A percentile compares a stretch with the other conserved stretches of the same genome.
Evolutionary conservation across 2,329 filamentous ascomycete genomes (phyloP).

Genomic region (Leptographium radiaticola): DNA sequence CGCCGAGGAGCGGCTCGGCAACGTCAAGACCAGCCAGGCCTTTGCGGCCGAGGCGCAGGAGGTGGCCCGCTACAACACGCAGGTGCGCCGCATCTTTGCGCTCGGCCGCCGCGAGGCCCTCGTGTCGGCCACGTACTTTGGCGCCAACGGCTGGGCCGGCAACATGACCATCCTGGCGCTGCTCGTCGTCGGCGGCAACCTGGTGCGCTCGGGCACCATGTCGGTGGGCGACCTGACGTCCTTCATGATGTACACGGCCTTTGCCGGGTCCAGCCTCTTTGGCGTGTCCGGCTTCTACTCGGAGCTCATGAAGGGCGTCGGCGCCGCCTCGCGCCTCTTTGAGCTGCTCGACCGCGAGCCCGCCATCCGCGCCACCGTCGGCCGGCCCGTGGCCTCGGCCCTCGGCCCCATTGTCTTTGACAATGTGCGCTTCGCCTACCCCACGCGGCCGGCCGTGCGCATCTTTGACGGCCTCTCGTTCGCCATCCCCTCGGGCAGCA

Average conservation of each 20-base stretch:
- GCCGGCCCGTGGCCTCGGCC: constrained; percentile 65
- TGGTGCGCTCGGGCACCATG: constrained; percentile 78
- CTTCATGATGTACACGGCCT: constrained; percentile 97
- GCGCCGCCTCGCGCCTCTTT: constrained; percentile 89
- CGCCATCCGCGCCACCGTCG: constrained; percentile 76
- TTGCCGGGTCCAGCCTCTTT: constrained; percentile 73
- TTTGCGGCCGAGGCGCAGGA: constrained; percentile 91
- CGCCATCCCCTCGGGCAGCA: constrained; percentile 81
- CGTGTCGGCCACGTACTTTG: constrained; percentile 83
- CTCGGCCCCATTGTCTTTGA: constrained; percentile 81
- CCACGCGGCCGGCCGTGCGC: constrained; percentile 76
- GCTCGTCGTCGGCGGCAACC: constrained; percentile 77
- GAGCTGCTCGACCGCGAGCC: constrained; percentile 87
- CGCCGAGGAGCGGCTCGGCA: constrained; percentile 92
- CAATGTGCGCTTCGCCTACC: constrained; percentile 80
- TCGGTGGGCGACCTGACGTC: constrained; percentile 86
- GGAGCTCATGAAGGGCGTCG: constrained; percentile 97
- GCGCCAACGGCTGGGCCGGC: constrained; percentile 74
- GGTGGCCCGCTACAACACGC: constrained; percentile 78
- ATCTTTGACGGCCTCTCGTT: constrained; percentile 89
- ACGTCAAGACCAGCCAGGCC: constrained; percentile 91
- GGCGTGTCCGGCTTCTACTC: constrained; percentile 94
- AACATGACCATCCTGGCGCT: constrained; percentile 93
- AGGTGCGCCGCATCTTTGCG: constrained; percentile 83
- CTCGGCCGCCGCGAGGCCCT: constrained; percentile 79